Conservation (phyloP, 495 filamentous ascomycete species). For the Aspergillus bertholletiae region DNA sequence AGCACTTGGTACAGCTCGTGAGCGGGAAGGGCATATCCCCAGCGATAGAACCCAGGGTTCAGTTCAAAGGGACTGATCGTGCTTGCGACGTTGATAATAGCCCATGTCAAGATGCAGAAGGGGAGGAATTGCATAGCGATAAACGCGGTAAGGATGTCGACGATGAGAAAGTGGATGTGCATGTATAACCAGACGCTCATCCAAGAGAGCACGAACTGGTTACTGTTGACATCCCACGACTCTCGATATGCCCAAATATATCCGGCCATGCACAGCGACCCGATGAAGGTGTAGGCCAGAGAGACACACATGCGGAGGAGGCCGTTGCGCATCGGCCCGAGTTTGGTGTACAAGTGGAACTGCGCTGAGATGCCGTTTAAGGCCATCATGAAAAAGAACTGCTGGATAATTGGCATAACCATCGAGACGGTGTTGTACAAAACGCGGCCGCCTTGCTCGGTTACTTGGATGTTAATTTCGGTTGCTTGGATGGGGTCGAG, state of each 20-base stretch:
- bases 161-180: conserved; percentile 41
- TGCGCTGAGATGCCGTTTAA: conserved; percentile 30
- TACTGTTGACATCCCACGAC: conserved; percentile 36
- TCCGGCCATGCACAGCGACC: conserved; percentile 34
- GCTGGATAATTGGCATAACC: conserved; percentile 37
- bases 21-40: conserved; percentile 43
- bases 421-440: conserved; percentile 46
- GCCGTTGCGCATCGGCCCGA: conserved; percentile 32
- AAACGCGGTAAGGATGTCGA: conserved; percentile 40
- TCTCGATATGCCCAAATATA: conserved; percentile 45
- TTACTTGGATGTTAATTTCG: conserved; percentile 37
- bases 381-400: conserved; percentile 47
- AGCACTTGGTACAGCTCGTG: conserved; percentile 41
- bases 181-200: conserved; percentile 43
- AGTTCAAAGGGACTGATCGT: conserved; percentile 42
- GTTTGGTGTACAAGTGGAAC: conserved; percentile 33
- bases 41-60: conserved; percentile 37
- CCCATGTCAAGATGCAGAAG: conserved; percentile 43
- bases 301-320: conserved; percentile 33
- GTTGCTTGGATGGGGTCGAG: conserved; percentile 32
- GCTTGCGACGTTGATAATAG: conserved; percentile 40
- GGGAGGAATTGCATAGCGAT: conserved; percentile 34
- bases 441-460: conserved; percentile 34
- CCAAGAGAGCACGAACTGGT: conserved; percentile 42
- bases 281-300: conserved; percentile 35